Evolutionary conservation across 2,329 filamentous ascomycete species (phyloP).

Genomic region (Emmonsiellopsis sp.): DNA sequence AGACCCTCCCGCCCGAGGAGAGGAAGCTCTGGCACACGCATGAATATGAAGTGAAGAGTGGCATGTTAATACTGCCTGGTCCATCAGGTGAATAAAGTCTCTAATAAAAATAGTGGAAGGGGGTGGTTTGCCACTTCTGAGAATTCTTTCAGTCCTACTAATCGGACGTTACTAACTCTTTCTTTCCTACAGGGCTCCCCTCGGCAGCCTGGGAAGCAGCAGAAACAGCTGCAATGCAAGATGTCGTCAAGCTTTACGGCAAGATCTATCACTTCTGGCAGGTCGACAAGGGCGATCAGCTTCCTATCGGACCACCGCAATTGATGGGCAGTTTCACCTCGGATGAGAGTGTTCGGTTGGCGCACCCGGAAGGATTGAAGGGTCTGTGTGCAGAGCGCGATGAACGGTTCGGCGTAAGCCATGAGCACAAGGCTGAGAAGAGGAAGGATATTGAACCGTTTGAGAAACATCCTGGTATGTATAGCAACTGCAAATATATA

Average conservation of each 20-base stretch:
- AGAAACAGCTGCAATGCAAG: conserved; percentile 72
- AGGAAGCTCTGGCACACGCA: conserved; percentile 72
- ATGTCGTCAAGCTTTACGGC: conserved; percentile 66
- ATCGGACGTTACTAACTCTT: conserved; percentile 25
- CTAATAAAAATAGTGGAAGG: too few relatives aligned
- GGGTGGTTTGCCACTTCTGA: too few relatives aligned
- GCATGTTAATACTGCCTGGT: conserved; percentile 35
- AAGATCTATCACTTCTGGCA: conserved; percentile 87
- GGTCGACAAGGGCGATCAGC: conserved; percentile 60
- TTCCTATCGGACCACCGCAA: conserved; percentile 53
- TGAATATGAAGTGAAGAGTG: conserved; percentile 39
- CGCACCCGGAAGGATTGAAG: conserved; percentile 20
- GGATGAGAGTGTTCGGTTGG: conserved; percentile 18
- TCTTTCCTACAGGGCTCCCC: conserved; percentile 27
- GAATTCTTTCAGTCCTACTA: background rate
- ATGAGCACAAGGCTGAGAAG: conserved; percentile 43
- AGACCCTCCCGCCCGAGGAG: conserved; percentile 56
- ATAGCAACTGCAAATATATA: too few relatives aligned
- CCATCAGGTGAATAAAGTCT: conserved; percentile 13
- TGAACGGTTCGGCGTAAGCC: conserved; percentile 44
- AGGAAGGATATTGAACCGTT: conserved; percentile 30
- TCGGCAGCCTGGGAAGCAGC: conserved; percentile 61
- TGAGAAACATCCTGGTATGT: too few relatives aligned
- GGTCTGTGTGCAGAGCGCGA: conserved; percentile 43
- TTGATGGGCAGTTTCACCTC: conserved; percentile 53